Evolutionary conservation across 768 basidiomycete species (phyloP), one percentile per base, ranked within the genome.

Genomic region (Trametes punicea): DNA sequence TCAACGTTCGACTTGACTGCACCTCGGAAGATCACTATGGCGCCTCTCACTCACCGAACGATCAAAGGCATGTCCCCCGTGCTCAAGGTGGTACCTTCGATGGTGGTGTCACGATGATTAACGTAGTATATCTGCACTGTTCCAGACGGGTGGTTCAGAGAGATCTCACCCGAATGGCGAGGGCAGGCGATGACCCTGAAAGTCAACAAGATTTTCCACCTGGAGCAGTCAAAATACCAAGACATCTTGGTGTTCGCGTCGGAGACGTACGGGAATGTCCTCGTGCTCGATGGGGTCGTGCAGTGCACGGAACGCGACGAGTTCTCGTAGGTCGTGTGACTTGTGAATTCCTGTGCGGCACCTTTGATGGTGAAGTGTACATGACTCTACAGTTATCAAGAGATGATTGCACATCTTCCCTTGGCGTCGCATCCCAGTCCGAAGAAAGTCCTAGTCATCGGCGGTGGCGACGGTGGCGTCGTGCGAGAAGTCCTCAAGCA

Each of bases 221-320:
- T 87, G 62, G 97, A 98, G 74, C 88, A 88, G 74, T 94, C 92
- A 1, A 75, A 87, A 48, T 98, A 85, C 76, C 96, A 99, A 74
- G 96, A 98, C 68, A 94, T 99, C 51, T 86, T 99, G 49, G 94
- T 99, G 51, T 98, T 98, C 67, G 87, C 93, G 70, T 94, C 92
- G 0, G 93, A 91, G 75, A 91, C 93, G 0, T 96, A 88, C 68
- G 96, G 96, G n/a, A 98, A 98, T 66, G 94, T 98, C 42, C 81
- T 99, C 52, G 86, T 95, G 18, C 83, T 99, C 27, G 96, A 99
- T 69, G 91, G 93, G 49, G 93, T 88, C 51, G 89, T 99, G 62
- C 96, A 98, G 71, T 93, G 90, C 75, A 97, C 95, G 2, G 97
- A 99, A 74, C 85, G 95, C 42, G 97, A 99, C 67, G 97, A 99